These are phyloP conservation scores for Evansstolkia leycettana DNA, from an alignment of 495 filamentous ascomycete genomes.

Conservation along the genomic window DNA sequence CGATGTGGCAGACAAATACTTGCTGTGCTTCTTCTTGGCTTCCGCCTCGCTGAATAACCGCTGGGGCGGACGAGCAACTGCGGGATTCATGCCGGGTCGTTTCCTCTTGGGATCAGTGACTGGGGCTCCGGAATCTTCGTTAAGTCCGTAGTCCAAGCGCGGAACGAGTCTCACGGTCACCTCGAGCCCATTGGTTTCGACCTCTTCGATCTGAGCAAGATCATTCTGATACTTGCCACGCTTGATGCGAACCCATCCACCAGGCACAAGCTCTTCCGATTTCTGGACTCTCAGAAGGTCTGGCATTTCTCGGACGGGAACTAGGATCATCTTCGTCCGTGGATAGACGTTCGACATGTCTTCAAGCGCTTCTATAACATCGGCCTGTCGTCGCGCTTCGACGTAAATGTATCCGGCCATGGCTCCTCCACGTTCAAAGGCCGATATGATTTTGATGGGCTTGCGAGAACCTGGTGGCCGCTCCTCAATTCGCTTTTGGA, in stretches of 20 bases:
- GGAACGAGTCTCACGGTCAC: slow-evolving; percentile 80
- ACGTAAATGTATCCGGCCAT: slow-evolving; percentile 95
- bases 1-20: slow-evolving; percentile 45
- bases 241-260: slow-evolving; percentile 83
- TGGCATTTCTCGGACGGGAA: slow-evolving; percentile 96
- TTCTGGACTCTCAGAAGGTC: slow-evolving; percentile 85
- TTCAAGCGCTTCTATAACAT: slow-evolving; percentile 70
- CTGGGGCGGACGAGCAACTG: slow-evolving; percentile 60
- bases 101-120: slow-evolving; percentile 58
- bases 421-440: slow-evolving; percentile 75
- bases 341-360: slow-evolving; percentile 79
- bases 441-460: slow-evolving; percentile 67
- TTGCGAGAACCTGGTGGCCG: slow-evolving; percentile 54
- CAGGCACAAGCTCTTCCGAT: slow-evolving; percentile 72
- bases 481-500: slow-evolving; percentile 81
- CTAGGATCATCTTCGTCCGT: slow-evolving; percentile 65
- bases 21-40: slow-evolving; percentile 75
- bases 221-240: slow-evolving; percentile 78
- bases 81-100: slow-evolving; percentile 42
- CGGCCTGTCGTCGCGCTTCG: slow-evolving; percentile 75
- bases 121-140: slow-evolving; percentile 59
- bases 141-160: slow-evolving; percentile 78
- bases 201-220: slow-evolving; percentile 85
- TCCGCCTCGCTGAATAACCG: slow-evolving; percentile 89
- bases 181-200: slow-evolving; percentile 83